A percentile compares a stretch with the other conserved stretches of the same genome.
These are phyloP conservation scores for Fusarium torulosum DNA, from an alignment of 2,329 filamentous ascomycete species.

Conservation along the genomic window DNA sequence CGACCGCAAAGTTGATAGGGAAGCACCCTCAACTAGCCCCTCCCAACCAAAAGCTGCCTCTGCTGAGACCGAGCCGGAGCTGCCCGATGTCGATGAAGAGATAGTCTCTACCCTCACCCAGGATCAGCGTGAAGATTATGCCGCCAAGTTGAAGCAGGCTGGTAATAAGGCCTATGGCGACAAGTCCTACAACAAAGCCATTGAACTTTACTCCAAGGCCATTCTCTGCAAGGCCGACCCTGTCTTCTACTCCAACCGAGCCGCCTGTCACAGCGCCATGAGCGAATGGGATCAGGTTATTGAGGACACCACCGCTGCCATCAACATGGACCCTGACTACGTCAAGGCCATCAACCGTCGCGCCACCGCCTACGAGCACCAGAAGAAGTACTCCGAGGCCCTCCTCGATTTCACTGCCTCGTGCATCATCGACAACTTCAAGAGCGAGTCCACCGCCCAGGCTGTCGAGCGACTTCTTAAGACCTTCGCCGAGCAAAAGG, in stretches of 20 bases:
- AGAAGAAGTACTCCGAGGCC: slow-evolving; percentile 90
- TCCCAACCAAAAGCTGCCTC: slow-evolving; percentile 63
- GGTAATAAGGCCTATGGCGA: slow-evolving; percentile 96
- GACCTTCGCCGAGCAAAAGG: slow-evolving; percentile 96
- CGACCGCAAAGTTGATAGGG: slow-evolving; percentile 67
- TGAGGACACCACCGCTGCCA: slow-evolving; percentile 94
- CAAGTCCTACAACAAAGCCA: slow-evolving; percentile 94
- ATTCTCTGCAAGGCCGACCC: slow-evolving; percentile 97
- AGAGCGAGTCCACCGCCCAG: slow-evolving; percentile 88
- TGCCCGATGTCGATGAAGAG: slow-evolving; percentile 75
- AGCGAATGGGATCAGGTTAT: slow-evolving; percentile 96
- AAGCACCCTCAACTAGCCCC: slow-evolving; percentile 53
- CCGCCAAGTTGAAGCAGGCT: slow-evolving; percentile 90
- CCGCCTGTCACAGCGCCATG: slow-evolving; percentile 95
- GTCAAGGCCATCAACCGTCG: slow-evolving; percentile 97
- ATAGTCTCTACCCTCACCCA: slow-evolving; percentile 64
- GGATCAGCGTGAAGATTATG: slow-evolving; percentile 85
- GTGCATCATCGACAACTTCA: slow-evolving; percentile 98
- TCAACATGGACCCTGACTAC: slow-evolving; percentile 94
- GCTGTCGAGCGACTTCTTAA: slow-evolving; percentile 94
- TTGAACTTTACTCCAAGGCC: slow-evolving; percentile 94
- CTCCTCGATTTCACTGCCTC: slow-evolving; percentile 98
- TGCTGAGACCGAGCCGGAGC: slow-evolving; percentile 72
- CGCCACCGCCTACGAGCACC: slow-evolving; percentile 95
- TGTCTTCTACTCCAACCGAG: slow-evolving; percentile 98